Conservation (phyloP, 2,329 filamentous ascomycete species). For the Nakataea oryzae region DNA sequence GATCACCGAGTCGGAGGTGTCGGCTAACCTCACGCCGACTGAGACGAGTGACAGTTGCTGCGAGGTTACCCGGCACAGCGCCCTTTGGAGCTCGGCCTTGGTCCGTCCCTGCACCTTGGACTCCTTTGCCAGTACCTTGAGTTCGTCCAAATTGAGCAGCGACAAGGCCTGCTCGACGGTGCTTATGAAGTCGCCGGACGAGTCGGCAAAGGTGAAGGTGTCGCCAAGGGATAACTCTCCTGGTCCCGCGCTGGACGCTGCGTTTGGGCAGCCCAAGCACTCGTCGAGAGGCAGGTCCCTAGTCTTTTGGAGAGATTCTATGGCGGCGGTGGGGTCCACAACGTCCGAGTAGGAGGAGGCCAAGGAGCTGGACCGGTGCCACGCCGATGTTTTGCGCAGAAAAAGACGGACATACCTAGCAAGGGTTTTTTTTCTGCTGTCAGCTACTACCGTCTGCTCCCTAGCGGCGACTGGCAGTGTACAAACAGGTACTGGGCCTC, state of each 20-base stretch:
- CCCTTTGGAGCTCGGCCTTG: slow-evolving; percentile 67
- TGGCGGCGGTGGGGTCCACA: slow-evolving; percentile 57
- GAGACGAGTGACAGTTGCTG: slow-evolving; percentile 68
- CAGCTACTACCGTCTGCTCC: slow-evolving; percentile 6
- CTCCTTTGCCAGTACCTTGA: slow-evolving; percentile 76
- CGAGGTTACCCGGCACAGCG: slow-evolving; percentile 63
- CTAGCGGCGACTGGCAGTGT: not conserved
- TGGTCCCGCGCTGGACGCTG: slow-evolving; percentile 20
- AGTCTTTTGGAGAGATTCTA: slow-evolving; percentile 49
- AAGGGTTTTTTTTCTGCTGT: not conserved
- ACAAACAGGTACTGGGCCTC: slow-evolving; percentile 83
- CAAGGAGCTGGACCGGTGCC: slow-evolving; percentile 74
- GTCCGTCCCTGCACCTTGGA: slow-evolving; percentile 80
- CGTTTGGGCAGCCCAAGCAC: slow-evolving; percentile 9
- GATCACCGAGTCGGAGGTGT: not conserved
- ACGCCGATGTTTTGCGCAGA: slow-evolving; percentile 79
- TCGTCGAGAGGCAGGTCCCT: slow-evolving; percentile 39
- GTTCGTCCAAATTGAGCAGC: slow-evolving; percentile 75
- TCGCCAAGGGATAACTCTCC: slow-evolving; percentile 36
- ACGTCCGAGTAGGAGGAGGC: slow-evolving; percentile 81
- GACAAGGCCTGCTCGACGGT: slow-evolving; percentile 76
- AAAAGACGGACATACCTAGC: slow-evolving; percentile 82
- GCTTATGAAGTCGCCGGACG: slow-evolving; percentile 61
- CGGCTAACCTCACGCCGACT: slow-evolving; percentile 46
- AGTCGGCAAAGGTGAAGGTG: slow-evolving; percentile 70